These are phyloP conservation scores for Lichenothelia convexa DNA, from an alignment of 495 filamentous ascomycete species.

Conservation along the genomic window DNA sequence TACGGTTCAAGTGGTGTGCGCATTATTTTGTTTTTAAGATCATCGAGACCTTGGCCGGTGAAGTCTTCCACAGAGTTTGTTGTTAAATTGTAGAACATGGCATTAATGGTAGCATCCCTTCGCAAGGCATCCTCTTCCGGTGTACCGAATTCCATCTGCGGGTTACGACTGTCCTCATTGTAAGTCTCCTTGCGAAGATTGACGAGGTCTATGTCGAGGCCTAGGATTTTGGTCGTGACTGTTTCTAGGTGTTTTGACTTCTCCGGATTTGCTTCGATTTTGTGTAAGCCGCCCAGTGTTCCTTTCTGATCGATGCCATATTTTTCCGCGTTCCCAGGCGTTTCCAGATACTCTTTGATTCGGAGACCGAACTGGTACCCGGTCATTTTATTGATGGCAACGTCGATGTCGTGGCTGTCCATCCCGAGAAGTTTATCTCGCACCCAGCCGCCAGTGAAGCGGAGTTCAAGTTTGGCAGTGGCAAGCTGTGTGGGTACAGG, in stretches of 20 bases:
- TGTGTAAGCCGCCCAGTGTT: constrained; percentile 21
- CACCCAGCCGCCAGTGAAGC: constrained; percentile 97
- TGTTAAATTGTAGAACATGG: constrained; percentile 88
- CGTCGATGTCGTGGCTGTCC: constrained; percentile 79
- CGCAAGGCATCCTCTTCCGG: constrained; percentile 77
- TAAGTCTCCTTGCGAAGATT: constrained; percentile 90
- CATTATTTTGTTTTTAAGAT: constrained; percentile 54
- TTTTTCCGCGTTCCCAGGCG: constrained; percentile 22
- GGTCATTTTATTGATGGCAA: constrained; percentile 88
- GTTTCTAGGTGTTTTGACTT: constrained; percentile 97
- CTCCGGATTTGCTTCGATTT: constrained; percentile 62
- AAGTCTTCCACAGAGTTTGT: constrained; percentile 64
- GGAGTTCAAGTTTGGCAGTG: constrained; percentile 32
- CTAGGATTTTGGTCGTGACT: constrained; percentile 67
- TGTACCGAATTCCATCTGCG: constrained; percentile 84
- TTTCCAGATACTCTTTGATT: constrained; percentile 38
- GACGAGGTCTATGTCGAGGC: constrained; percentile 81
- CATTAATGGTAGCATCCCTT: constrained; percentile 87
- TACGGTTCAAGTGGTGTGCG: constrained; percentile 76
- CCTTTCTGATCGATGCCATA: constrained; percentile 15
- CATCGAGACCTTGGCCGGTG: constrained; percentile 50
- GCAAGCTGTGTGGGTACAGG: constrained; percentile 25
- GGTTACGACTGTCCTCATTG: constrained; percentile 66
- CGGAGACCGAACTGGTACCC: constrained; percentile 59
- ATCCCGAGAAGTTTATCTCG: constrained; percentile 81